A percentile compares a stretch with the other conserved stretches of the same genome.
These are phyloP conservation scores for Russula compacta DNA, from an alignment of 768 basidiomycete genomes.

Conservation along the genomic window DNA sequence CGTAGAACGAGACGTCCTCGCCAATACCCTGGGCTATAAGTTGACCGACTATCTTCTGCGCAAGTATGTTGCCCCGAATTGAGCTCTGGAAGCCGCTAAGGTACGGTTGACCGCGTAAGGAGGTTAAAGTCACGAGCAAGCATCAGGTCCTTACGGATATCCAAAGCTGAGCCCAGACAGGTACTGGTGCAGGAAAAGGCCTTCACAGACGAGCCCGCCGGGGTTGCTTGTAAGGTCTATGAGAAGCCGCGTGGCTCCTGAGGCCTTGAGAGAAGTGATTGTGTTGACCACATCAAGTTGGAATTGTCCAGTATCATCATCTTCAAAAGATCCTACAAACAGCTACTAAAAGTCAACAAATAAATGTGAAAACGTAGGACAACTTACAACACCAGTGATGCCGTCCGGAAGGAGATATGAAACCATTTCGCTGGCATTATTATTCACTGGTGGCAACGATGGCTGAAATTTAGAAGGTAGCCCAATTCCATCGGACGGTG, in stretches of 20 bases:
- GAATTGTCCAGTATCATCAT: conserved; percentile 34
- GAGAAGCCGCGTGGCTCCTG: conserved; percentile 42
- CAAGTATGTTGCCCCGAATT: conserved; percentile 44
- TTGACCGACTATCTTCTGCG: conserved; percentile 47
- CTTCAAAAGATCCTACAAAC: conserved; percentile 53
- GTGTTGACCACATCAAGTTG: conserved; percentile 42
- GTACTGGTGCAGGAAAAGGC: conserved; percentile 51
- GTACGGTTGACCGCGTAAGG: background rate
- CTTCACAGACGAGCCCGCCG: conserved; percentile 58
- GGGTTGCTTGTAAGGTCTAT: conserved; percentile 54
- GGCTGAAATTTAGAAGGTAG: conserved; percentile 46
- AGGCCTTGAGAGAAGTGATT: conserved; percentile 36
- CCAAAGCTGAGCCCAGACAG: conserved; percentile 45
- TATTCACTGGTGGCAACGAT: conserved; percentile 35
- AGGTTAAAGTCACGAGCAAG: background rate
- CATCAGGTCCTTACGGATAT: conserved; percentile 37
- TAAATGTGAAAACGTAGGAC: background rate
- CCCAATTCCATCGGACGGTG: conserved; percentile 33
- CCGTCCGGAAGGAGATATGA: conserved; percentile 49
- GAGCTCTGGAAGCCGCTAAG: conserved; percentile 50
- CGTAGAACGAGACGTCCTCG: conserved; percentile 35
- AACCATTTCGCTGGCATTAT: conserved; percentile 43
- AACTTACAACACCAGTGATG: conserved; percentile 50
- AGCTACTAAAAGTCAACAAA: conserved; percentile 31
- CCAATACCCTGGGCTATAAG: conserved; percentile 41